Evolutionary conservation across 2,329 filamentous ascomycete species (phyloP).

Genomic region (Penicillium sp.): DNA sequence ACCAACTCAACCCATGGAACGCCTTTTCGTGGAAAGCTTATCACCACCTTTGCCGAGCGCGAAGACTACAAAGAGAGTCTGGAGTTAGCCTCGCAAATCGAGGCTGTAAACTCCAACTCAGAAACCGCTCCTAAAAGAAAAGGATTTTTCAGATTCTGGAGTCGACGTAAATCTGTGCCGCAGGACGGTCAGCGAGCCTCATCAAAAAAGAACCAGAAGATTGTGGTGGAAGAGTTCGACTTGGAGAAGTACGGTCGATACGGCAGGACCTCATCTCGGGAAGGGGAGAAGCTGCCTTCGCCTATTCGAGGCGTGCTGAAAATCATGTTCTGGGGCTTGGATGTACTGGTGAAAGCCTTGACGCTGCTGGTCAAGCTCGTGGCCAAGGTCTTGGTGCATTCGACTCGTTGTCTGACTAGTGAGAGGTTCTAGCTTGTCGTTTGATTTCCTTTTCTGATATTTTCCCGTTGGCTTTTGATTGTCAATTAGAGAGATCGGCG

Average conservation of each 20-base stretch:
- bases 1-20: slow-evolving; percentile 10
- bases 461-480: background rate
- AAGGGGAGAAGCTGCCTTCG: slow-evolving; percentile 39
- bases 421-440: slow-evolving; percentile 36
- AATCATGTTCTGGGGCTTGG: slow-evolving; percentile 36
- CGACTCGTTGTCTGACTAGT: slow-evolving; percentile 38
- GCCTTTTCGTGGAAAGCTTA: slow-evolving; percentile 26
- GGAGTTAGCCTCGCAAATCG: slow-evolving; percentile 32
- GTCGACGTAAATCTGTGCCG: background rate
- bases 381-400: slow-evolving; percentile 38
- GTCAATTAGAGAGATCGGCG: background rate
- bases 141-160: slow-evolving; percentile 18
- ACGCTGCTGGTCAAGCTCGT: slow-evolving; percentile 37
- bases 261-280: slow-evolving; percentile 30
- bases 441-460: background rate
- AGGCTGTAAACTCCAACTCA: slow-evolving; percentile 19
- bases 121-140: slow-evolving; percentile 8
- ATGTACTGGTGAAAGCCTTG: slow-evolving; percentile 35
- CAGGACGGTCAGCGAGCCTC: background rate
- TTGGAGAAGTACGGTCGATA: slow-evolving; percentile 43
- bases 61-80: slow-evolving; percentile 39
- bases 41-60: slow-evolving; percentile 39
- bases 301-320: slow-evolving; percentile 33
- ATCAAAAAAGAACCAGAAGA: slow-evolving; percentile 29
- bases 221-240: slow-evolving; percentile 42